A percentile compares a stretch with the other conserved stretches of the same genome.
These are phyloP conservation scores for Aspergillus sparsus DNA, from an alignment of 495 filamentous ascomycete genomes.

Conservation along the genomic window DNA sequence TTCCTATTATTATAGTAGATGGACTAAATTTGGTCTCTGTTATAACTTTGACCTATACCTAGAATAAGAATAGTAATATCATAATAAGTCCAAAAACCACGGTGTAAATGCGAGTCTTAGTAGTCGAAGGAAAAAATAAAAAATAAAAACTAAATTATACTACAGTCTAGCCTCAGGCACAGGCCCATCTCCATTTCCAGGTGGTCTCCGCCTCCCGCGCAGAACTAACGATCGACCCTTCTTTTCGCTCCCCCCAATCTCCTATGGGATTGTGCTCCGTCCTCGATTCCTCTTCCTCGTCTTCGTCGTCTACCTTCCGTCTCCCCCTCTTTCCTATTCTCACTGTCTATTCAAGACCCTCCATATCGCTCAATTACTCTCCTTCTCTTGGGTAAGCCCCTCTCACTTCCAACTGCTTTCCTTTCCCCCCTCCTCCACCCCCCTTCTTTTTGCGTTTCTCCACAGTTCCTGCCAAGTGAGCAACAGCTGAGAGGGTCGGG, in stretches of 20 bases:
- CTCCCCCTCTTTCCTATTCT: slow-evolving; percentile 2
- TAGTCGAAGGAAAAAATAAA: neutral
- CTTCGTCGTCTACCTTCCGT: slow-evolving; percentile 1
- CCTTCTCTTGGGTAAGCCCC: slow-evolving; percentile 14
- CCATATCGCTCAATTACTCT: slow-evolving; percentile 5
- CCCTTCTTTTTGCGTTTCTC: slow-evolving; percentile 24
- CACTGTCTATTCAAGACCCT: slow-evolving; percentile 8
- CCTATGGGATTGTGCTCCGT: slow-evolving; percentile 12
- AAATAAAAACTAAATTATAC: neutral
- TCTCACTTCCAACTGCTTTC: slow-evolving; percentile 16
- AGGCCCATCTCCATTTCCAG: slow-evolving; percentile 3
- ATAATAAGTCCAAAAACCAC: too few relatives aligned
- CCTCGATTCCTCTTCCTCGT: slow-evolving; percentile 2
- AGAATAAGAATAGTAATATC: too few relatives aligned
- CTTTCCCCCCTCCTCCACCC: slow-evolving; percentile 12
- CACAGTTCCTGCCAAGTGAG: slow-evolving; percentile 32
- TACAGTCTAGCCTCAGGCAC: slow-evolving; percentile 3
- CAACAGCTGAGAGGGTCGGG: slow-evolving; percentile 19
- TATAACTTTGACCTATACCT: too few relatives aligned
- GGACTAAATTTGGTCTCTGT: too few relatives aligned
- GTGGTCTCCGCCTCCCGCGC: slow-evolving; percentile 21
- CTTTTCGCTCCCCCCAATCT: slow-evolving; percentile 9
- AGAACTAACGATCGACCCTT: slow-evolving; percentile 17
- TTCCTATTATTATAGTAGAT: too few relatives aligned
- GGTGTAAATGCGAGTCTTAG: neutral